A percentile compares a stretch with the other conserved stretches of the same genome.
Conservation (phyloP, 306 rosid genomes). For the Quercus dentata region DNA sequence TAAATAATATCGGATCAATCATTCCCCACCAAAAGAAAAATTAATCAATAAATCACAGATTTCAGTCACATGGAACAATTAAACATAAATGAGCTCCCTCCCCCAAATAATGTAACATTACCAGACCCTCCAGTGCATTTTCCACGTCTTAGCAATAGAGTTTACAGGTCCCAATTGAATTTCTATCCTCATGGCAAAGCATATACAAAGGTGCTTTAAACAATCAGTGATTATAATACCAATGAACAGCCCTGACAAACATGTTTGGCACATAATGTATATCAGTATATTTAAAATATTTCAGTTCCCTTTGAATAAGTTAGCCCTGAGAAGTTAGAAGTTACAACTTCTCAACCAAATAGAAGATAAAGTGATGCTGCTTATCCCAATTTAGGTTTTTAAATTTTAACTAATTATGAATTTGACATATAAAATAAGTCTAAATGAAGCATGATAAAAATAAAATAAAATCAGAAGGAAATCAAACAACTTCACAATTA, state of each 20-base stretch:
- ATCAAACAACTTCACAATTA: neutral
- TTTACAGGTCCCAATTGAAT: neutral
- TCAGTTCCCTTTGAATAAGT: neutral
- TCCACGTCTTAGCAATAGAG: neutral
- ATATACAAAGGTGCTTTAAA: neutral
- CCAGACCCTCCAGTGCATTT: neutral
- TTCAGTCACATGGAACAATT: neutral
- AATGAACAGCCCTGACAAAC: neutral
- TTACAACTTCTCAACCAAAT: neutral
- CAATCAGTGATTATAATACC: neutral
- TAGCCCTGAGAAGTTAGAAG: neutral
- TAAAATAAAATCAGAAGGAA: constrained; percentile 10
- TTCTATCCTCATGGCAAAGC: neutral
- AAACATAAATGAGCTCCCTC: neutral
- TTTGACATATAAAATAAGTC: neutral
- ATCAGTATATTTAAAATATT: neutral
- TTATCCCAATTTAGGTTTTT: neutral
- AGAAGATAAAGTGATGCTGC: neutral
- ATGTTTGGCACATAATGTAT: neutral
- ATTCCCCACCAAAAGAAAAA: neutral
- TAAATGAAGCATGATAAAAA: neutral
- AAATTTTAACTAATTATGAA: neutral
- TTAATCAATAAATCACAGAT: neutral
- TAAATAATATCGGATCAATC: neutral
- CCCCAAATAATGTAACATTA: neutral